Evolutionary conservation across 768 basidiomycete genomes (phyloP).

Genomic region (Amanita molliuscula): DNA sequence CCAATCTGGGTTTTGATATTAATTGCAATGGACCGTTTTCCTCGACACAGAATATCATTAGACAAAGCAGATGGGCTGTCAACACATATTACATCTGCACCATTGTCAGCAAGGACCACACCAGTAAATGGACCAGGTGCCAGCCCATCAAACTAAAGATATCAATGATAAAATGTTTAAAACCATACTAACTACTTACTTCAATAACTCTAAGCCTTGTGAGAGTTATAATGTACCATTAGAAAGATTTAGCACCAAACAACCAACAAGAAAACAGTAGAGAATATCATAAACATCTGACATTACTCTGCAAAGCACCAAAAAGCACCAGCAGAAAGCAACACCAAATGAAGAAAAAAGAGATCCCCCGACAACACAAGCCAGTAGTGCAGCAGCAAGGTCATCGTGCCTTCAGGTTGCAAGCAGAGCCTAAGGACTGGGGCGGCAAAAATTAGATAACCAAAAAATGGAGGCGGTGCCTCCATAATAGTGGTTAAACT

Average conservation of each 20-base stretch:
- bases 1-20: constrained; percentile 57
- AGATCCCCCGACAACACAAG: neutral
- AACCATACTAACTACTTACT: constrained; percentile 14
- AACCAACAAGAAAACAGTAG: too few species aligned
- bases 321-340: neutral
- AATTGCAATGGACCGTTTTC: constrained; percentile 68
- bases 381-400: constrained; percentile 16
- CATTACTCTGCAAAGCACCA: neutral
- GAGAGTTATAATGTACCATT: constrained; percentile 29
- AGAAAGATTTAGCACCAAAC: neutral
- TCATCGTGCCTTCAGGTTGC: constrained; percentile 44
- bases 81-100: constrained; percentile 66
- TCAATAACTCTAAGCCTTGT: constrained; percentile 41
- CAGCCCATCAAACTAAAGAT: constrained; percentile 61
- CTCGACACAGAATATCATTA: constrained; percentile 49
- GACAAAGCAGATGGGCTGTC: constrained; percentile 45
- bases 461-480: constrained; percentile 41
- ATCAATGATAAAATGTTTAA: neutral
- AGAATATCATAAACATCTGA: too few species aligned
- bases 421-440: constrained; percentile 48
- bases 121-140: constrained; percentile 79
- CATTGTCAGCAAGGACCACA: constrained; percentile 68
- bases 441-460: constrained; percentile 50
- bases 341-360: neutral
- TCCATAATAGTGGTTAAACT: constrained; percentile 52